Evolutionary conservation across 176 grass and related monocot species (phyloP).

Genomic region (Luzula sylvatica): DNA sequence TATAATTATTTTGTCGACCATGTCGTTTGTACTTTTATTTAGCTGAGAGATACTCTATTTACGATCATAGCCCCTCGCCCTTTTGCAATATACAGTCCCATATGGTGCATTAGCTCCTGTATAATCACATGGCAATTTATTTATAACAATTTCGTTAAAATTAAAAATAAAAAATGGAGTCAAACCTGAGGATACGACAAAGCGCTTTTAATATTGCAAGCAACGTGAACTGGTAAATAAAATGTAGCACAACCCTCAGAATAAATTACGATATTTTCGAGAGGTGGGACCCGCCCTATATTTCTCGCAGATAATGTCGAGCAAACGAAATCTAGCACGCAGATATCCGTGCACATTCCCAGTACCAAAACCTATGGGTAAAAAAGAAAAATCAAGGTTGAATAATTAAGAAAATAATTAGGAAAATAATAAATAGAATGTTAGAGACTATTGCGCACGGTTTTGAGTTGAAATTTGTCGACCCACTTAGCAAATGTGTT

Average conservation of each 20-base stretch:
- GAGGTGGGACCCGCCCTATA: constrained; percentile 48
- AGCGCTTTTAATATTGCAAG: constrained; percentile 52
- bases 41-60: too few species aligned
- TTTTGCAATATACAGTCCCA: constrained; percentile 81
- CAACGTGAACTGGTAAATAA: constrained; percentile 55
- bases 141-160: too few species aligned
- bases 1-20: too few species aligned
- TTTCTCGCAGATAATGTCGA: constrained; percentile 71
- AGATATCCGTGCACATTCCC: constrained; percentile 75
- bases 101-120: constrained; percentile 78
- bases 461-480: constrained; percentile 44
- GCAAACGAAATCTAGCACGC: constrained; percentile 77
- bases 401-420: background rate
- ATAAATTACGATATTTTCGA: constrained; percentile 74
- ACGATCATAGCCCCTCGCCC: constrained; percentile 63
- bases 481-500: constrained; percentile 75
- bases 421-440: background rate
- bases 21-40: too few species aligned
- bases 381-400: constrained; percentile 7
- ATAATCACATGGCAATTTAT: too few species aligned
- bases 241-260: constrained; percentile 82
- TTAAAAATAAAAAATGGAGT: too few species aligned
- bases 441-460: constrained; percentile 43
- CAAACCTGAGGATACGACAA: constrained; percentile 81
- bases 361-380: constrained; percentile 63